Conservation (phyloP, 345 rosid species). For the Erucastrum elatum region DNA sequence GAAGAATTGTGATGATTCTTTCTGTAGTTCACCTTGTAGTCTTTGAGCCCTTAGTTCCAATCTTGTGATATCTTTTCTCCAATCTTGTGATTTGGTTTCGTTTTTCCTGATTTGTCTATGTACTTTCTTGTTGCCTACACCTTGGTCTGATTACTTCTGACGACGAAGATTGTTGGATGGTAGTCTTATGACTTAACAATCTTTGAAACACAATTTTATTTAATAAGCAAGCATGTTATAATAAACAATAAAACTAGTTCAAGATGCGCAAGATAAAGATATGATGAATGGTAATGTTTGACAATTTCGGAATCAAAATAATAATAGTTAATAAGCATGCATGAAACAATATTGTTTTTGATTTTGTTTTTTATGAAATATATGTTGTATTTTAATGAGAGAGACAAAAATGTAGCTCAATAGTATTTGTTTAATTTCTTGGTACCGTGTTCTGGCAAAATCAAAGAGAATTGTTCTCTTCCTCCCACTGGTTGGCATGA, state of each 20-base stretch:
- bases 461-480: no score
- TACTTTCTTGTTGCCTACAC: not conserved
- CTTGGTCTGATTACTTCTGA: slow-evolving; percentile 20
- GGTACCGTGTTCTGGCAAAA: not conserved
- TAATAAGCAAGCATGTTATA: not conserved
- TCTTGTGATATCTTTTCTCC: no score
- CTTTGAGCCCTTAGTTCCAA: slow-evolving; percentile 22
- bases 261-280: not conserved
- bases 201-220: not conserved
- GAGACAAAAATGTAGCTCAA: no score
- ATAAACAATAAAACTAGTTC: not conserved
- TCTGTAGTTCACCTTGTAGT: no score
- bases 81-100: slow-evolving; percentile 18
- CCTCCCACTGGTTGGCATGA: no score
- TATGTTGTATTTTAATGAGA: no score
- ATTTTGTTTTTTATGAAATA: no score
- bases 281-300: no score
- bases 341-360: no score
- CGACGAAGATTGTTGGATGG: not conserved
- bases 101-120: not conserved
- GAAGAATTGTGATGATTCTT: no score
- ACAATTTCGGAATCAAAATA: no score
- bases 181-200: not conserved
- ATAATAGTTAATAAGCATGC: no score
- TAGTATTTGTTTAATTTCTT: not conserved